Base-by-base conservation (phyloP, 345 rosid species). In the Cochlearia excelsa region DNA sequence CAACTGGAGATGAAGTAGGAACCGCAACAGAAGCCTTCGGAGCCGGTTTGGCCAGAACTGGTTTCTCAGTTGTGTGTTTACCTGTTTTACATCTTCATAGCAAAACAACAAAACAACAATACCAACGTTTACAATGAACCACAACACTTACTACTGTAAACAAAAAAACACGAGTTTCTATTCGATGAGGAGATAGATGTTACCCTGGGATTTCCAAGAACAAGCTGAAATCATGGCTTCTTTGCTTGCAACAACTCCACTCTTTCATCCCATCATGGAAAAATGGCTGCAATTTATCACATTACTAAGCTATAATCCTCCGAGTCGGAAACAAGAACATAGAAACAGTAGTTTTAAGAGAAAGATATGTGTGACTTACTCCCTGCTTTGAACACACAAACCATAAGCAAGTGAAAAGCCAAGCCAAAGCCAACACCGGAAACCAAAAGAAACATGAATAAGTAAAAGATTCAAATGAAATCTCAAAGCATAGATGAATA, bases 211-310 rank as follows among this genome's bases (percentile, higher is more conserved):
- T 87, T 75, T 78, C 95, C 61, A 89, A 61, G 70, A 89, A 89
- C 57, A 86, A 74, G 56, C 74, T 80, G 62, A 93, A 93, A 79
- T 93, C 96, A 67, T 93, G 95, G 63, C 97, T 93, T 78, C 82
- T 78, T 71, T 85, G 85, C 78, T 89, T 93, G 84, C 96, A 93
- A 78, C 99, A 93, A 61, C 99, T 87, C 99, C 99, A 89, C 63
- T 89, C 97, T 79, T 85, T 93, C 84, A 78, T 89, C 66, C 97
- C 99, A 54, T 93, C 97, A 46, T 84, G 95, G 71, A 93, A 93
- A 69, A 79, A 62, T 33, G 99, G 99, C 95, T 89, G 73, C 65
- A 79, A 39, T 61, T 30, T 34, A 38, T 39, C 40, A 46, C 8
- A 48, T 59, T 9, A 6, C 46, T 6, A 48, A 66, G 39, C 64